Conservation (phyloP, 202 grass and related monocot species). For the Brachypodium distachyon region DNA sequence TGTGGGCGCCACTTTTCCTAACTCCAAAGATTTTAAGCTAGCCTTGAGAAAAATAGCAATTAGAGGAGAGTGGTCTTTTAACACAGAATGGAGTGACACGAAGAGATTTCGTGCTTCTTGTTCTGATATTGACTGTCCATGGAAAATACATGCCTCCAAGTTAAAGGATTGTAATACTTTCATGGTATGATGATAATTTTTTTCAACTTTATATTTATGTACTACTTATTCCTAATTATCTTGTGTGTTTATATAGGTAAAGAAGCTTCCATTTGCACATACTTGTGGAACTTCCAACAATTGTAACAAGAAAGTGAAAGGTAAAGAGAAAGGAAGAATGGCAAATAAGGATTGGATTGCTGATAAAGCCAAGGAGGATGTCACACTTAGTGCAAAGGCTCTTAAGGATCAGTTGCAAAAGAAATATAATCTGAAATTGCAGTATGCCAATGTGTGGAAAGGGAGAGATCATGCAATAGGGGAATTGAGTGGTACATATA, state of each 20-base stretch:
- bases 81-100: not conserved
- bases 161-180: not conserved
- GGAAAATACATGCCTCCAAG: not conserved
- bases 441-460: not conserved
- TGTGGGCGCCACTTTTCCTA: not conserved
- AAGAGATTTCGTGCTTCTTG: not conserved
- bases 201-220: not conserved
- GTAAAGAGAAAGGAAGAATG: no score
- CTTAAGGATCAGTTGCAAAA: not conserved
- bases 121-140: not conserved
- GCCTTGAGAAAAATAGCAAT: not conserved
- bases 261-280: not conserved
- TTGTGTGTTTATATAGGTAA: not conserved
- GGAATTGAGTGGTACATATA: not conserved
- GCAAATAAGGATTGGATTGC: not conserved
- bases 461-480: not conserved
- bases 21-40: not conserved
- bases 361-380: not conserved
- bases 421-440: not conserved
- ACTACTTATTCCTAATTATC: not conserved
- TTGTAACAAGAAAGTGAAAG: no score
- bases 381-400: not conserved
- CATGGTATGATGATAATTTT: not conserved
- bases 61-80: not conserved
- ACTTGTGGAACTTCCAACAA: not conserved